phyloP scores from a whole-genome alignment of 257 asterid species.

The Mitragyna speciosa region DNA sequence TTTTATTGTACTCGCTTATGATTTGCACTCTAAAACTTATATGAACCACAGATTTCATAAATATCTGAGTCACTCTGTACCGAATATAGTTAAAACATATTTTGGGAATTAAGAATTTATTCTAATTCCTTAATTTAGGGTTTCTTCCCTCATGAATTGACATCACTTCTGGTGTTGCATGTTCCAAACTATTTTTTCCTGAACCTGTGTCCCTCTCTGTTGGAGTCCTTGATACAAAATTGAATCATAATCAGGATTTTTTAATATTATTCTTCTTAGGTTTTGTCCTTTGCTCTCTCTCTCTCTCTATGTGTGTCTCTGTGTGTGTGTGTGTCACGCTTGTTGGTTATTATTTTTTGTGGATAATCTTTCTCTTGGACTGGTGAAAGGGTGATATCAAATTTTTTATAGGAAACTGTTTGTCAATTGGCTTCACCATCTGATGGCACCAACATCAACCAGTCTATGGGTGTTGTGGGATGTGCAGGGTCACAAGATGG shows the following conservation, averaged over 20 bases:
- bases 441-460: conserved; percentile 31
- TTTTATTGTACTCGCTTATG: background rate
- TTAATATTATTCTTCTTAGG: background rate
- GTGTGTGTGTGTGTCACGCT: background rate
- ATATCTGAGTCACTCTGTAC: no score
- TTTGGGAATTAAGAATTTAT: background rate
- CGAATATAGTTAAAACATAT: background rate
- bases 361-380: conserved; percentile 3
- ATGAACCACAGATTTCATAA: no score
- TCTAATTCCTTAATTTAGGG: background rate
- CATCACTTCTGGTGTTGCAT: background rate
- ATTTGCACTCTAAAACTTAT: background rate
- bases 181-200: background rate
- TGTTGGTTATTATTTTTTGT: background rate
- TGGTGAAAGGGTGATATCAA: conserved; percentile 13
- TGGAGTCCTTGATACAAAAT: background rate
- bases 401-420: conserved; percentile 44
- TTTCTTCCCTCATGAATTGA: background rate
- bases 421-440: conserved; percentile 27
- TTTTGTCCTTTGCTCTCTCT: background rate
- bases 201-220: background rate
- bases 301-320: no score
- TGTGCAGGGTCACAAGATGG: conserved; percentile 38
- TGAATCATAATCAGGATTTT: background rate
- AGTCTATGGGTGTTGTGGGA: conserved; percentile 36